Percentiles rank a stretch among this genome's conserved stretches.
Evolutionary conservation across 805 yeast genomes (phyloP).

Genomic region (Vanderwaltozyma polyspora): DNA sequence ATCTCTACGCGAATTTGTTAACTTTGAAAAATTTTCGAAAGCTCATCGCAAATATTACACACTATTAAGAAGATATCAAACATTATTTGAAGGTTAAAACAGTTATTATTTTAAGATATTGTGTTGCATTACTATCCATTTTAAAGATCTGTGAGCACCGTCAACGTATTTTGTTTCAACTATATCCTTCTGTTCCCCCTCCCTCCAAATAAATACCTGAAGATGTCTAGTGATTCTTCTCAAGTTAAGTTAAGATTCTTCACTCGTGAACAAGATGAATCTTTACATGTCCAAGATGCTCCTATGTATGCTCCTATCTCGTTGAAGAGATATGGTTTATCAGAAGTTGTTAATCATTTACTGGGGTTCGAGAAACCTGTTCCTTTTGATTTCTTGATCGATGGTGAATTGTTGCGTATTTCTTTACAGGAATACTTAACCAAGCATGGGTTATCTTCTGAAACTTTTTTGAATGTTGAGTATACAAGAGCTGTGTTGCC

Average conservation of each 20-base stretch:
- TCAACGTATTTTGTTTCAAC: not conserved
- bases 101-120: too few species aligned
- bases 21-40: conserved; percentile 4
- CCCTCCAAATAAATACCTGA: too few species aligned
- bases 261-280: conserved; percentile 73
- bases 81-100: too few species aligned
- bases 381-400: conserved; percentile 87
- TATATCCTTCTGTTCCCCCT: too few species aligned
- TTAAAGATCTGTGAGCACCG: too few species aligned
- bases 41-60: conserved; percentile 15
- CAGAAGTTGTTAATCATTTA: conserved; percentile 90
- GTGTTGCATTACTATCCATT: too few species aligned
- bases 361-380: conserved; percentile 49
- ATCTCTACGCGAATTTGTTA: not conserved
- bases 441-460: conserved; percentile 68
- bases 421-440: conserved; percentile 72
- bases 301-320: conserved; percentile 83
- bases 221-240: conserved; percentile 16
- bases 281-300: conserved; percentile 56
- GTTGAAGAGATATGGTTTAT: conserved; percentile 80
- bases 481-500: conserved; percentile 90
- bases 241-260: conserved; percentile 74
- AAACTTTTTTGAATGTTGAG: conserved; percentile 68
- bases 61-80: too few species aligned
- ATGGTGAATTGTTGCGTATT: conserved; percentile 69